These are phyloP conservation scores for Juglanconis oblonga DNA, from an alignment of 2,329 filamentous ascomycete genomes.

Conservation along the genomic window DNA sequence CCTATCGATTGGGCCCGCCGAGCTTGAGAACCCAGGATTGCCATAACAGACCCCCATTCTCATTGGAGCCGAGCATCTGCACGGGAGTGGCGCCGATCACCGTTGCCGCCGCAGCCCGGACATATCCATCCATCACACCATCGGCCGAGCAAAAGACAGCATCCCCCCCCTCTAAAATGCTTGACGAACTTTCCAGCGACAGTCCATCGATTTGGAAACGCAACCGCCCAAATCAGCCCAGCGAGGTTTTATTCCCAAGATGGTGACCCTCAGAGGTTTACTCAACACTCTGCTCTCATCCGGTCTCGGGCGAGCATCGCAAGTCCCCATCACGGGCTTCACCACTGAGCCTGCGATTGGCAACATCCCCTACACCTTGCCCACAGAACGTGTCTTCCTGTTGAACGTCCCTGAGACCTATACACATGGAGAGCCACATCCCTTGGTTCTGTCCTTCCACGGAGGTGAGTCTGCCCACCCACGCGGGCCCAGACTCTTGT, in stretches of 20 bases:
- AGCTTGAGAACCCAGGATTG: no score
- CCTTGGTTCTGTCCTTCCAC: slow-evolving; percentile 24
- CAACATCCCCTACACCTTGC: slow-evolving; percentile 23
- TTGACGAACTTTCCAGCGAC: no score
- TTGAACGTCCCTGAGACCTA: slow-evolving; percentile 23
- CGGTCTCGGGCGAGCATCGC: not conserved
- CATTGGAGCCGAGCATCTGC: not conserved
- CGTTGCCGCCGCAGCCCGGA: not conserved
- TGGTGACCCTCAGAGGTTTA: not conserved
- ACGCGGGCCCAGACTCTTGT: not conserved
- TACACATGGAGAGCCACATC: slow-evolving; percentile 16
- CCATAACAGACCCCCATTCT: no score
- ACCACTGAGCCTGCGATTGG: slow-evolving; percentile 10
- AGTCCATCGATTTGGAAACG: no score
- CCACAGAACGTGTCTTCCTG: slow-evolving; percentile 23
- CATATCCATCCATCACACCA: not conserved
- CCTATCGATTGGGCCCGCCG: no score
- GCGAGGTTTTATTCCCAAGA: not conserved
- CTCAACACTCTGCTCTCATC: not conserved
- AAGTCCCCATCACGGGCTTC: not conserved
- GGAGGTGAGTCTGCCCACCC: slow-evolving; percentile 18
- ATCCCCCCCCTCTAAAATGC: no score
- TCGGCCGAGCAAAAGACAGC: no score
- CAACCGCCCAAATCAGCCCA: no score
- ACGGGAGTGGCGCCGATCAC: not conserved